Evolutionary conservation across 192 early-diverging fungal genomes (phyloP).

Genomic region (Obelidium mucronatum): DNA sequence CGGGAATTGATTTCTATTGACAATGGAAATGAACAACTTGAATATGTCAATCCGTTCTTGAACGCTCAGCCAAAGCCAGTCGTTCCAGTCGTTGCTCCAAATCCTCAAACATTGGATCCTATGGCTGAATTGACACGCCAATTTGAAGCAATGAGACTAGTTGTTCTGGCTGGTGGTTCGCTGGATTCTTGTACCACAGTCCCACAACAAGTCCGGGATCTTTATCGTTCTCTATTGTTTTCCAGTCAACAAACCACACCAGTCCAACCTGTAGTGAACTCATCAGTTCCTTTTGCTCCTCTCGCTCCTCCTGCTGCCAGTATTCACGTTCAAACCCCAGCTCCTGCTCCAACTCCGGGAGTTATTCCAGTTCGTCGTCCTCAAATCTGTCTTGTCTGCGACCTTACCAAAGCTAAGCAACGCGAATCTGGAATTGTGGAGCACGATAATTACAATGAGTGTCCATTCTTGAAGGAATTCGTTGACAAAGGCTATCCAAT

Average conservation of each 20-base stretch:
- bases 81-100: neutral
- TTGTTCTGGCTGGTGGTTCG: neutral
- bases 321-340: neutral
- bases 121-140: neutral
- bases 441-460: neutral
- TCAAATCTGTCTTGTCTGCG: neutral
- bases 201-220: neutral
- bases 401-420: neutral
- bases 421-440: neutral
- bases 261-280: neutral
- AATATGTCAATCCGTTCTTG: neutral
- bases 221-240: neutral
- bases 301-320: neutral
- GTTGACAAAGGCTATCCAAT: neutral
- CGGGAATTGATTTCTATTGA: too few relatives aligned
- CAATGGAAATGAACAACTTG: neutral
- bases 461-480: neutral
- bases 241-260: neutral
- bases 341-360: too few relatives aligned
- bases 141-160: neutral
- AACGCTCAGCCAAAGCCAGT: neutral
- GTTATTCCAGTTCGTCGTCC: neutral
- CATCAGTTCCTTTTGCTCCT: neutral
- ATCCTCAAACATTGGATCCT: neutral
- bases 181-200: neutral